Evolutionary conservation across 2,329 filamentous ascomycete genomes (phyloP), one percentile per base, ranked within the genome.

Genomic region (Exutisphaerella laricina): DNA sequence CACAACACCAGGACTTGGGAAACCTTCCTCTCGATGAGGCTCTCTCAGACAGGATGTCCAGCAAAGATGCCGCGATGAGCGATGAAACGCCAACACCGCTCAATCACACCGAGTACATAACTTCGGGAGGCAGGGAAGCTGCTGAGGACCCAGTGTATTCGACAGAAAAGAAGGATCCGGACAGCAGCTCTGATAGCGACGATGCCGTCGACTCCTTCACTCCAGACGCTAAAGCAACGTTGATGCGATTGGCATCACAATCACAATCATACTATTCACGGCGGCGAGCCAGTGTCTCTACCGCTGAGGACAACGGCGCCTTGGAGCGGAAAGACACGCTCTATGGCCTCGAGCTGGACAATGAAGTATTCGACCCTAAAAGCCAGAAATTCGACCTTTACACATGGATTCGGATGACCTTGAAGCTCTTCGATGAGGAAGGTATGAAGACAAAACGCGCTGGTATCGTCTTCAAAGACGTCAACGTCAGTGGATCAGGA

Each of bases 401-500:
- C 49, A 77, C 71, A 58, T 79, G 73, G 63, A 58, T 71, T 32
- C 67, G 66, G 6, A 70, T 71, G 63, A 67, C 71, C 39, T 60
- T 77, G 50, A 66, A 68, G 35, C 53, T 73, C 22, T 61, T 81
- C 25, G 70, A 78, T 25, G 70, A 71, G 13, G 75, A 82, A 44
- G 75, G 77, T 0, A 66, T 81, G 33, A 71, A 69, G 45, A 64
- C 67, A 48, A 73, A 68, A 51, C 67, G 68, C 5, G 74, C 80
- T 0, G 80, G 81, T 3, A 70, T 86, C 5, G 73, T 75, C 0
- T 85, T 79, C 65, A 77, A 77, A 46, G 71, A 84, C 39, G 70
- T 87, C 23, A 76, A 75, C 43, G 79, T 88, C 0, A 80, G 72
- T 4, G 84, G 84, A 0, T 80, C 79, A 0, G 83, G 82, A 0